These are phyloP conservation scores for Pezicula carpinea DNA, from an alignment of 2,329 filamentous ascomycete species.

Conservation along the genomic window DNA sequence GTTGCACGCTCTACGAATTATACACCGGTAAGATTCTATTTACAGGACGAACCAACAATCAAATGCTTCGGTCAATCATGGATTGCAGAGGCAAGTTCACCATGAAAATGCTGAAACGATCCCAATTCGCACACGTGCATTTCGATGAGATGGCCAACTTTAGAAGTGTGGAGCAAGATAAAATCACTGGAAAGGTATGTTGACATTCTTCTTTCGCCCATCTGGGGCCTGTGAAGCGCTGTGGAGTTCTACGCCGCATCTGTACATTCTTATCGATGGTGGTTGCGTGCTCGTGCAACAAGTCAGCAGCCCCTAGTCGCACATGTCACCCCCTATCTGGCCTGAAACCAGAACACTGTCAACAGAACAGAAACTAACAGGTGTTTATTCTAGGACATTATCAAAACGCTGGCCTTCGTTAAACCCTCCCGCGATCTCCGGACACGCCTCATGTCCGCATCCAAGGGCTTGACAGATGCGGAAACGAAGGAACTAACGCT, in stretches of 20 bases:
- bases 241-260: background rate
- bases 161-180: slow-evolving; percentile 79
- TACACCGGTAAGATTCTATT: slow-evolving; percentile 98
- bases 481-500: slow-evolving; percentile 74
- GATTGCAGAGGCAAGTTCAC: slow-evolving; percentile 92
- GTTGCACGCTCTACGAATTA: slow-evolving; percentile 93
- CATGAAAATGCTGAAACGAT: slow-evolving; percentile 80
- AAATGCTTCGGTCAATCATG: slow-evolving; percentile 96
- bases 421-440: slow-evolving; percentile 81
- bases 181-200: slow-evolving; percentile 74
- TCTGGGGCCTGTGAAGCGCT: background rate
- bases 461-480: slow-evolving; percentile 66
- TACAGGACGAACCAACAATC: slow-evolving; percentile 91
- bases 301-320: background rate
- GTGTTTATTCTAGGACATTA: slow-evolving; percentile 48
- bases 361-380: background rate
- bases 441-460: slow-evolving; percentile 70
- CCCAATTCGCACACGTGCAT: slow-evolving; percentile 69
- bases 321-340: background rate
- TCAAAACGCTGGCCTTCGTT: slow-evolving; percentile 62
- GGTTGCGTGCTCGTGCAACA: background rate
- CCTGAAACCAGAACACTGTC: too few species aligned
- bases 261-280: slow-evolving; percentile 11
- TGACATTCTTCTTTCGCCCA: slow-evolving; percentile 4
- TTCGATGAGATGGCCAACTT: slow-evolving; percentile 86